phyloP scores from a whole-genome alignment of 208 protist genomes.

The Crithidia mellificae region DNA sequence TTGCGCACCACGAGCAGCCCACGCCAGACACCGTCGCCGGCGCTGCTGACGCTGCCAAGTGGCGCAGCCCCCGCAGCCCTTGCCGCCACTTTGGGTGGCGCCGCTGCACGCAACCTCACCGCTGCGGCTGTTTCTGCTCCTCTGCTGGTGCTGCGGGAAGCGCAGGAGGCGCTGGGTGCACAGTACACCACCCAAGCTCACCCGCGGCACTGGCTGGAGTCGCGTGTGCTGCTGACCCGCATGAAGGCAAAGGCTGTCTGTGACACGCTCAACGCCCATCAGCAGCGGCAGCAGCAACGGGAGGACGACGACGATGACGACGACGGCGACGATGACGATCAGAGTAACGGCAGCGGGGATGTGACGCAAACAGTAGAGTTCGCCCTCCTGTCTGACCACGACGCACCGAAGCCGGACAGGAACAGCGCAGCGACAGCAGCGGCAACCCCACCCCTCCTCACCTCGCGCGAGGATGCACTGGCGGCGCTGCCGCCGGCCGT shows the following conservation, averaged over 20 bases:
- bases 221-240: constrained; percentile 58
- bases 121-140: background rate
- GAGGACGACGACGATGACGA: constrained; percentile 3
- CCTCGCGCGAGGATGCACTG: constrained; percentile 12
- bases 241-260: constrained; percentile 29
- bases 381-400: background rate
- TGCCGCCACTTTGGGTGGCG: no score
- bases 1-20: background rate
- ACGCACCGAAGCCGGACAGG: background rate
- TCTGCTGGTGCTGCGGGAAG: constrained; percentile 32
- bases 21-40: background rate
- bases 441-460: background rate
- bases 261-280: constrained; percentile 6
- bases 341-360: background rate
- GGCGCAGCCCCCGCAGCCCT: no score
- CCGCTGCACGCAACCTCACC: background rate
- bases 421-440: background rate
- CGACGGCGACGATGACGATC: no score
- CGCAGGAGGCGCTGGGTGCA: constrained; percentile 37
- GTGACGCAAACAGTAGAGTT: constrained; percentile 7
- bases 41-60: background rate
- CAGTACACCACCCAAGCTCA: constrained; percentile 68
- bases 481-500: constrained; percentile 12
- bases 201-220: constrained; percentile 51
- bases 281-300: background rate